A percentile compares a stretch with the other conserved stretches of the same genome.
These are phyloP conservation scores for Fusarium miscanthi DNA, from an alignment of 2,329 filamentous ascomycete genomes.

Conservation along the genomic window DNA sequence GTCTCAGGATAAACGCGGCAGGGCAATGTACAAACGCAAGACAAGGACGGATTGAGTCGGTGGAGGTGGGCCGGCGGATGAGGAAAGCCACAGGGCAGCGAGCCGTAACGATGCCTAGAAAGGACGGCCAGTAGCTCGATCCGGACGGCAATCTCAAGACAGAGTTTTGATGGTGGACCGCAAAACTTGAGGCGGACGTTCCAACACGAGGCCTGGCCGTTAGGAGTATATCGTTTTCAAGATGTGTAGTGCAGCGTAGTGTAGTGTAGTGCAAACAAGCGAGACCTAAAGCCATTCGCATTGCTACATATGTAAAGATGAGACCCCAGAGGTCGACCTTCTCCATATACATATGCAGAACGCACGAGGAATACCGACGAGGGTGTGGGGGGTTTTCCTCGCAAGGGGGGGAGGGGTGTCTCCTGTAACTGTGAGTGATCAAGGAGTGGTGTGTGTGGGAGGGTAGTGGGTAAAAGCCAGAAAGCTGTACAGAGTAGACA, in stretches of 20 bases:
- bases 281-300: slow-evolving; percentile 40
- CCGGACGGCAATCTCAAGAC: slow-evolving; percentile 31
- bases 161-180: slow-evolving; percentile 36
- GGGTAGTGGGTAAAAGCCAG: slow-evolving; percentile 37
- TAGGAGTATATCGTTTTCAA: slow-evolving; percentile 39
- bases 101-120: slow-evolving; percentile 28
- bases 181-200: slow-evolving; percentile 34
- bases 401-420: slow-evolving; percentile 26
- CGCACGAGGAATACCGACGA: slow-evolving; percentile 44
- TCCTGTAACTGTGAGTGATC: slow-evolving; percentile 27
- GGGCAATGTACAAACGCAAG: slow-evolving; percentile 28
- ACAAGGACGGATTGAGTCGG: slow-evolving; percentile 34
- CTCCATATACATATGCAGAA: slow-evolving; percentile 42
- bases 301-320: slow-evolving; percentile 45
- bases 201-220: slow-evolving; percentile 43
- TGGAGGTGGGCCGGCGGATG: slow-evolving; percentile 34
- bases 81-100: slow-evolving; percentile 33
- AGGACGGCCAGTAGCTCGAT: slow-evolving; percentile 38
- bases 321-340: slow-evolving; percentile 39
- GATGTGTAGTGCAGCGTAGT: slow-evolving; percentile 24
- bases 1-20: slow-evolving; percentile 34
- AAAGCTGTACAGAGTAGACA: slow-evolving; percentile 20
- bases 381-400: slow-evolving; percentile 34
- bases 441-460: slow-evolving; percentile 39
- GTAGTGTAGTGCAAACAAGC: slow-evolving; percentile 26